A percentile compares a stretch with the other conserved stretches of the same genome.
Conservation (phyloP, 148 eudicot species). For the Linanthus parryae region DNA sequence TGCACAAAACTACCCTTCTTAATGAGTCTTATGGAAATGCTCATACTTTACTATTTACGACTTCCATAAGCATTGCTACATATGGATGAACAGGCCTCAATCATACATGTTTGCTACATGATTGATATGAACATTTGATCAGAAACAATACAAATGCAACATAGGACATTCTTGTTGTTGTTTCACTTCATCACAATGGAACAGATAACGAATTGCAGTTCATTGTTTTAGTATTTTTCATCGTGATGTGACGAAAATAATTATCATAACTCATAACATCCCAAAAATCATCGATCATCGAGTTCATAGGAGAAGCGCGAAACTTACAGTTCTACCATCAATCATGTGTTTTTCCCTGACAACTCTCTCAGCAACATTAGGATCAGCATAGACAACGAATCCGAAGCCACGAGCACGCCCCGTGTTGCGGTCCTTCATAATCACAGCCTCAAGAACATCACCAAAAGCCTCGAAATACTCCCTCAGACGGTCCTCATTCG, state of each 20-base stretch:
- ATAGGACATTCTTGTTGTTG: too few relatives aligned
- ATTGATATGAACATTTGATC: too few relatives aligned
- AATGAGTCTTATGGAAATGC: too few relatives aligned
- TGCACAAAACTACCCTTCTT: too few relatives aligned
- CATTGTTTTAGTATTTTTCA: too few relatives aligned
- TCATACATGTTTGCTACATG: too few relatives aligned
- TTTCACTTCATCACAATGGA: neutral
- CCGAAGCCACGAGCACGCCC: constrained; percentile 99
- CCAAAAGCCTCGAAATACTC: constrained; percentile 84
- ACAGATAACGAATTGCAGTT: neutral
- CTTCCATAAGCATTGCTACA: too few relatives aligned
- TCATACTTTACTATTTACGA: too few relatives aligned
- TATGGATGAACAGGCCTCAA: too few relatives aligned
- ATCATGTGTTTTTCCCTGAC: constrained; percentile 81
- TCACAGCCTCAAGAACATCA: constrained; percentile 94
- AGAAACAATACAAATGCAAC: too few relatives aligned
- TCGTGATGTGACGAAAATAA: neutral
- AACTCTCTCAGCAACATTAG: constrained; percentile 83
- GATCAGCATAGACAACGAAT: constrained; percentile 79
- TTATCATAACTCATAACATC: too few relatives aligned
- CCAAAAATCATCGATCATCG: too few relatives aligned
- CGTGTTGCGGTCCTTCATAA: constrained; percentile 94
- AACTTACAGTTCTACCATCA: constrained; percentile 90
- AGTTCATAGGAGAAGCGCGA: neutral
- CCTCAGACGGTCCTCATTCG: constrained; percentile 82